Percentiles rank a stretch among this genome's conserved stretches.
Conservation (phyloP, 768 basidiomycete species). For the Cystofilobasidium bisporidii region DNA sequence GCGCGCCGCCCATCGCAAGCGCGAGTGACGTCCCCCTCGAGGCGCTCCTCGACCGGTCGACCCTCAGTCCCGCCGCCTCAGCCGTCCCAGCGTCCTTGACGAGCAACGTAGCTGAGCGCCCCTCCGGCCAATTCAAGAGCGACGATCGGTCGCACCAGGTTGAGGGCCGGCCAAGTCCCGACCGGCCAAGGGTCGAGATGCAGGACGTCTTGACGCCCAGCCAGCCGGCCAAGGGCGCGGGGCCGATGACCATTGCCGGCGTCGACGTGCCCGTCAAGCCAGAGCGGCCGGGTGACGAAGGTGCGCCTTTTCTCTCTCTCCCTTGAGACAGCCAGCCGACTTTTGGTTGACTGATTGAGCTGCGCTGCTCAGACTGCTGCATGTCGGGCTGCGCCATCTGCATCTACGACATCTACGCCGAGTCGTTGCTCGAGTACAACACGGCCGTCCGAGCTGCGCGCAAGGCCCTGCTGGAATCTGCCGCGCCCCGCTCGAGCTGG, state of each 20-base stretch:
- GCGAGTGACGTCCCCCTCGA: background rate
- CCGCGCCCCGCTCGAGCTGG: constrained; percentile 56
- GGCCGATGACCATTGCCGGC: constrained; percentile 32
- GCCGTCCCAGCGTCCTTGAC: background rate
- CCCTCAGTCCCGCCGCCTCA: too few species aligned
- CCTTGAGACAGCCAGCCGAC: too few species aligned
- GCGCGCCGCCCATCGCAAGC: background rate
- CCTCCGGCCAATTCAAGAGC: too few species aligned
- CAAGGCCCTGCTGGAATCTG: constrained; percentile 46
- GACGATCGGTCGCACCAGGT: background rate
- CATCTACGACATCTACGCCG: constrained; percentile 78
- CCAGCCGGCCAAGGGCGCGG: background rate
- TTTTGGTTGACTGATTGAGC: too few species aligned
- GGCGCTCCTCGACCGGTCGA: background rate
- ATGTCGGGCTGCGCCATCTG: constrained; percentile 93
- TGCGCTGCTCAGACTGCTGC: constrained; percentile 80
- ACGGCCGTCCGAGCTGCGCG: constrained; percentile 49
- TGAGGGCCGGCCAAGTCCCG: background rate
- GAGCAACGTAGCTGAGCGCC: too few species aligned
- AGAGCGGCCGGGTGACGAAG: constrained; percentile 37
- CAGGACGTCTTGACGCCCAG: background rate
- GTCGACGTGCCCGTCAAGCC: constrained; percentile 37
- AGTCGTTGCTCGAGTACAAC: constrained; percentile 56
- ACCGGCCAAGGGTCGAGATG: background rate
- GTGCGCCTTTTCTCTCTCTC: constrained; percentile 28